Evolutionary conservation across 78 protist genomes (phyloP).

Genomic region (Polysphondylium violaceum): DNA sequence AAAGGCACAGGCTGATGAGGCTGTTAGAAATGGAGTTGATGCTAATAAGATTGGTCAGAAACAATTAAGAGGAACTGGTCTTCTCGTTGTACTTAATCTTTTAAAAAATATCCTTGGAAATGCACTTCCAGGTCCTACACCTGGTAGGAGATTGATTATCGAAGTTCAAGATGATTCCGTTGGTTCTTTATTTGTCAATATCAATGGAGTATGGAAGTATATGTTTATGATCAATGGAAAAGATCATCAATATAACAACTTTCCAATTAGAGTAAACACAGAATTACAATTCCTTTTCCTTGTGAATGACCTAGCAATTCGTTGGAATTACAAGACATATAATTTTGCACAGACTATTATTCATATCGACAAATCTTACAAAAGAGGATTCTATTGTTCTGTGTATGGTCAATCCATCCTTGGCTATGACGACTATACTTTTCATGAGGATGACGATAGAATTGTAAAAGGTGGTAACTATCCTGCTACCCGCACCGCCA

Average conservation of each 20-base stretch:
- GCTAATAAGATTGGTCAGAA: not conserved
- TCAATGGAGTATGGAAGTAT: not conserved
- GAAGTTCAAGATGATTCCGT: not conserved
- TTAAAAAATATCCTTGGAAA: not conserved
- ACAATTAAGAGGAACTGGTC: not conserved
- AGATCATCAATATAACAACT: not conserved
- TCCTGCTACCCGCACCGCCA: not conserved
- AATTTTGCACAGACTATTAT: not conserved
- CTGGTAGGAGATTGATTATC: not conserved
- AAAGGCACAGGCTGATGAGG: conserved; percentile 1
- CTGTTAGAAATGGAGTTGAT: not conserved
- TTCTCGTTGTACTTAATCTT: not conserved
- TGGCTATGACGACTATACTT: not conserved
- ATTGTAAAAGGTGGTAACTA: not conserved
- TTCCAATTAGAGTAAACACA: not conserved
- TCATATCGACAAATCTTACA: not conserved
- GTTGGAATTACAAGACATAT: not conserved
- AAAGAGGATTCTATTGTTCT: not conserved
- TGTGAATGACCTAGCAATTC: not conserved
- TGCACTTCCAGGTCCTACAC: not conserved
- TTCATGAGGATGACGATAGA: not conserved
- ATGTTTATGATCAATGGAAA: not conserved
- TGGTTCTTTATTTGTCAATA: not conserved
- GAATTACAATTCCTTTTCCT: not conserved
- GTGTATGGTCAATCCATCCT: not conserved